Evolutionary conservation across 805 yeast genomes (phyloP).

Genomic region (Teunomyces gatunensis): DNA sequence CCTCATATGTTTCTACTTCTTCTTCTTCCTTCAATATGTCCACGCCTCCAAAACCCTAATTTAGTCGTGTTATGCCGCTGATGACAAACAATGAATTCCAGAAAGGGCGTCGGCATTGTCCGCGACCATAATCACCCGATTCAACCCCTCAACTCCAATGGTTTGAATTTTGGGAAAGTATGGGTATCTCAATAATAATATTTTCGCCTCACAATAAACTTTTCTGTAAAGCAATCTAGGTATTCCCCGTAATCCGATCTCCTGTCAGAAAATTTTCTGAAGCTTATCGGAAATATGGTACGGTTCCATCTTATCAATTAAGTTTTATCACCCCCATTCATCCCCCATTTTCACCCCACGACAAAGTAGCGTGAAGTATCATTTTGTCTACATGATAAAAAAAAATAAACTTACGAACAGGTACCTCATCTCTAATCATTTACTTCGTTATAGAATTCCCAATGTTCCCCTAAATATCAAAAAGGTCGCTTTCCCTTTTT

Average conservation of each 20-base stretch:
- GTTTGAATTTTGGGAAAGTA: not conserved
- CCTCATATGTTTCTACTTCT: not conserved
- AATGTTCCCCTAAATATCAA: not conserved
- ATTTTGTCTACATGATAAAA: not conserved
- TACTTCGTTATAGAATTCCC: not conserved
- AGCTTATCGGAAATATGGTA: not conserved
- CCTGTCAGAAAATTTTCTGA: not conserved
- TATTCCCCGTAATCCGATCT: not conserved
- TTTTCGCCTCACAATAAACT: not conserved
- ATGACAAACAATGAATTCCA: too few relatives aligned
- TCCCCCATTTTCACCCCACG: not conserved
- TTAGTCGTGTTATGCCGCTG: not conserved
- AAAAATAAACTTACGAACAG: too few relatives aligned
- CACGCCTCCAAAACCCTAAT: not conserved
- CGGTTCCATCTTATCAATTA: not conserved
- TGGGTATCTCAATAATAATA: not conserved
- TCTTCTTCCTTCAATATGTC: not conserved
- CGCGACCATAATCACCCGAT: not conserved
- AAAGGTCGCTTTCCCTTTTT: conserved; percentile 4
- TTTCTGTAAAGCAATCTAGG: not conserved
- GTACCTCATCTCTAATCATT: too few relatives aligned
- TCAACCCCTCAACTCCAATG: not conserved
- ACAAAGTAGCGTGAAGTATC: not conserved
- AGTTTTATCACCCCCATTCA: not conserved
- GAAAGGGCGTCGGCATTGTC: not conserved